phyloP scores from a whole-genome alignment of 1,284 basidiomycete genomes.

The Blastosporella zonata region DNA sequence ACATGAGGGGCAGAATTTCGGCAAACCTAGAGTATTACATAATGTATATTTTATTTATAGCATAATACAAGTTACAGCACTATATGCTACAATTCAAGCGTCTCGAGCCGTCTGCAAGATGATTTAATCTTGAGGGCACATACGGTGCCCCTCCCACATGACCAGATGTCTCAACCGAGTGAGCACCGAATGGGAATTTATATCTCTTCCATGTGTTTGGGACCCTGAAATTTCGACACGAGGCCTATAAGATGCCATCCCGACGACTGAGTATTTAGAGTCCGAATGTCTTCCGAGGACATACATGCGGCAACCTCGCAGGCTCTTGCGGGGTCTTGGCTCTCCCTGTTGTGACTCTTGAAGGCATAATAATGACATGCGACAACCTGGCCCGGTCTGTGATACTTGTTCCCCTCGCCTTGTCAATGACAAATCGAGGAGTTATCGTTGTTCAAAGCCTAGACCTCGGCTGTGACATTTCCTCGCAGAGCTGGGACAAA shows the following conservation, averaged over 20 bases:
- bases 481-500: neutral
- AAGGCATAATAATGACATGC: slow-evolving; percentile 1
- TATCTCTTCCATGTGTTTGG: slow-evolving; percentile 7
- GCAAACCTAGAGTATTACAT: too few relatives aligned
- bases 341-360: slow-evolving; percentile 5
- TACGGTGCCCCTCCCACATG: neutral
- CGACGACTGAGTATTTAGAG: slow-evolving; percentile 6
- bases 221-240: slow-evolving; percentile 4
- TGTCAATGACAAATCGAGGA: too few relatives aligned
- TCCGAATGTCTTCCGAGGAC: slow-evolving; percentile 12
- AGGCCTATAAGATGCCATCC: slow-evolving; percentile 5
- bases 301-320: slow-evolving; percentile 6
- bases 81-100: too few relatives aligned
- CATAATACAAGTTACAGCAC: too few relatives aligned
- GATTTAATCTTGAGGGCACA: too few relatives aligned
- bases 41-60: too few relatives aligned
- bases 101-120: too few relatives aligned
- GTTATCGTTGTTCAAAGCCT: neutral
- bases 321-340: neutral
- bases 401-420: neutral
- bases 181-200: slow-evolving; percentile 2
- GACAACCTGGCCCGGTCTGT: neutral
- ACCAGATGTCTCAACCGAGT: neutral
- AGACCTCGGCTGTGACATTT: neutral
- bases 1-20: too few relatives aligned